These are phyloP conservation scores for Citrus inodora DNA, from an alignment of 345 rosid genomes.

Conservation along the genomic window DNA sequence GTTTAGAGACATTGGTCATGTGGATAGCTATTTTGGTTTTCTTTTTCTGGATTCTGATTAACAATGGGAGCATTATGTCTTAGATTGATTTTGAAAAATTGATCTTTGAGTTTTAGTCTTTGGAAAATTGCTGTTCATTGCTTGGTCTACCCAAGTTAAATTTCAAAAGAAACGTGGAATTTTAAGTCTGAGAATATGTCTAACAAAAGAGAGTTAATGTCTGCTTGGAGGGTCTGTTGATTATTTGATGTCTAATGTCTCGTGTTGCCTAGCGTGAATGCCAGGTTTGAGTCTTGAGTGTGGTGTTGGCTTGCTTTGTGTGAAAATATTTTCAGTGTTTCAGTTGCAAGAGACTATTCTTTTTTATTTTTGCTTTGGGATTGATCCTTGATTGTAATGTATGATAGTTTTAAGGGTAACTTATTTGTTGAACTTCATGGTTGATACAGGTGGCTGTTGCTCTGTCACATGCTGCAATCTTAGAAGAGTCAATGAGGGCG, in stretches of 20 bases:
- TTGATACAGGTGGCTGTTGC: slow-evolving; percentile 87
- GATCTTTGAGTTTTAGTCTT: not conserved
- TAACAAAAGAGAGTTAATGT: not conserved
- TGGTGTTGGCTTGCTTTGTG: not conserved
- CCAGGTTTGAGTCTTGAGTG: not conserved
- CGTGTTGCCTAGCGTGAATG: not conserved
- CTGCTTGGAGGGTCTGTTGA: not conserved
- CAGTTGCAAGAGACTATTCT: not conserved
- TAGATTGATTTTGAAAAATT: not conserved
- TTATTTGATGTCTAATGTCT: not conserved
- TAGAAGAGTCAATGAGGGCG: slow-evolving; percentile 98
- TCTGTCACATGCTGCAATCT: slow-evolving; percentile 95
- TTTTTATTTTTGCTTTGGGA: not conserved
- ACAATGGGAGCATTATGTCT: not conserved
- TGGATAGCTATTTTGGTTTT: not conserved
- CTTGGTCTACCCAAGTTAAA: not conserved
- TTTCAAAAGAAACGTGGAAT: not conserved
- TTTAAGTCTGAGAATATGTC: not conserved
- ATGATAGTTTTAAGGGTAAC: not conserved
- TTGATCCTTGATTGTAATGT: not conserved
- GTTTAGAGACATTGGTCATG: not conserved
- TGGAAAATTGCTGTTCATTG: not conserved
- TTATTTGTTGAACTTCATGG: slow-evolving; percentile 12
- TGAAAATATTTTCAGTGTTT: not conserved
- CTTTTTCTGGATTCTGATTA: not conserved